Evolutionary conservation across 2,329 filamentous ascomycete species (phyloP).

Genomic region (Anthostomella pinea): DNA sequence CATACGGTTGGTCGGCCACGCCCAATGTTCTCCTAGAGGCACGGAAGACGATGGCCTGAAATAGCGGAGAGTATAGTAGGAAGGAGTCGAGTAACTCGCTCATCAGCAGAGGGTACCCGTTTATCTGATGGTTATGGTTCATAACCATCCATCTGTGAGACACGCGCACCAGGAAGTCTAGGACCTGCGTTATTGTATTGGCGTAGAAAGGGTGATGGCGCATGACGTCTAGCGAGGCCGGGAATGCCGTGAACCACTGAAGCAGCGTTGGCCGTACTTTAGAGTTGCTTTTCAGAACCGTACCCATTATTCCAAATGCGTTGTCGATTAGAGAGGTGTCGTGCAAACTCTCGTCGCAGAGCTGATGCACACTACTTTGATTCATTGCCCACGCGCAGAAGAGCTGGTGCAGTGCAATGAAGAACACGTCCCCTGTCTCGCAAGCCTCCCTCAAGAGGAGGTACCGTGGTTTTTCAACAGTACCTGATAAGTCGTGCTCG

Average conservation of each 20-base stretch:
- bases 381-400: conserved; percentile 55
- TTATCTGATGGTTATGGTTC: conserved; percentile 32
- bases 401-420: conserved; percentile 62
- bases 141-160: conserved; percentile 38
- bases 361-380: conserved; percentile 32
- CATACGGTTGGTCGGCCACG: conserved; percentile 33
- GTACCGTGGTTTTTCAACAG: conserved; percentile 47
- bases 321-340: conserved; percentile 26
- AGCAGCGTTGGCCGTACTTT: conserved; percentile 26
- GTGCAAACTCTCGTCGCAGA: conserved; percentile 32
- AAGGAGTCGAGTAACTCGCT: conserved; percentile 52
- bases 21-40: conserved; percentile 47
- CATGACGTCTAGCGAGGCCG: conserved; percentile 21
- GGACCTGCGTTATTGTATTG: conserved; percentile 33
- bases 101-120: conserved; percentile 53
- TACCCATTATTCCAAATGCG: conserved; percentile 35
- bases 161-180: conserved; percentile 43
- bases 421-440: conserved; percentile 55
- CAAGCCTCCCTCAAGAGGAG: conserved; percentile 58
- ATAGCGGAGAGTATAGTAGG: conserved; percentile 44
- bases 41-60: conserved; percentile 55
- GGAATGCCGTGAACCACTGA: conserved; percentile 38
- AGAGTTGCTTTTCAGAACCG: conserved; percentile 38
- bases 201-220: conserved; percentile 17
- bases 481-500: conserved; percentile 21